Base-by-base conservation (phyloP, 768 basidiomycete genomes). In the Termitomyces titanicus region DNA sequence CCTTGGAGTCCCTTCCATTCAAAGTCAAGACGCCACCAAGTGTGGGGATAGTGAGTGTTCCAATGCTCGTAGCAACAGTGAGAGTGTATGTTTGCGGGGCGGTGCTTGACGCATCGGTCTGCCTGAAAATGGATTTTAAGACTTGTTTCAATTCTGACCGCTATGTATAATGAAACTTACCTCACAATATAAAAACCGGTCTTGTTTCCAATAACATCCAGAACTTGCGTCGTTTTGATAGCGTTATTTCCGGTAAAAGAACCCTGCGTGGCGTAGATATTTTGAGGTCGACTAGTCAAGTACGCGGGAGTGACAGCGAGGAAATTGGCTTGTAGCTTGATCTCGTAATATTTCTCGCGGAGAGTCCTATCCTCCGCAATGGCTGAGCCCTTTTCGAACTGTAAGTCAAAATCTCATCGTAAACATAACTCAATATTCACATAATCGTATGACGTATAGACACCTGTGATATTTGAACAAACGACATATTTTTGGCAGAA, bases 1-100 rank as follows among this genome's bases (percentile, higher is more conserved):
- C 69, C 62, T 81, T 81, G 0, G 79, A 79, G 57, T 81, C 79
- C 63, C 75, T 78, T n/a, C 79, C 79, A 53, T 72, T 70, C n/a
- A 81, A 66, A 0, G 72, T 60, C 31, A 81, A 68, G 20, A 66
- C 66, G 34, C 77, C 77, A 8, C 78, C 77, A 20, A 80, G 59
- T 3, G 70, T 69, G 10, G 79, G 79, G 42, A 79, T 64, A 3
- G 69, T 71, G 35, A 81, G 60, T 33, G 59, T 55, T 17, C 79
- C 79, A 9, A 70, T 68, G 49, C 78, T 79, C 18, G 79, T 81
- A 3, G 73, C 66, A n/a, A 81, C 50, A 5, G 68, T 76, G 17
- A 81, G 58, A 15, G 61, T 74, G 48, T 81, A 81, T 24, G 65
- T 72, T 56, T 74, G 79, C 18, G 64, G 64, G 9, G 66, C 70